phyloP scores from a whole-genome alignment of 75 land plant species.

The Isoetes taiwanensis region DNA sequence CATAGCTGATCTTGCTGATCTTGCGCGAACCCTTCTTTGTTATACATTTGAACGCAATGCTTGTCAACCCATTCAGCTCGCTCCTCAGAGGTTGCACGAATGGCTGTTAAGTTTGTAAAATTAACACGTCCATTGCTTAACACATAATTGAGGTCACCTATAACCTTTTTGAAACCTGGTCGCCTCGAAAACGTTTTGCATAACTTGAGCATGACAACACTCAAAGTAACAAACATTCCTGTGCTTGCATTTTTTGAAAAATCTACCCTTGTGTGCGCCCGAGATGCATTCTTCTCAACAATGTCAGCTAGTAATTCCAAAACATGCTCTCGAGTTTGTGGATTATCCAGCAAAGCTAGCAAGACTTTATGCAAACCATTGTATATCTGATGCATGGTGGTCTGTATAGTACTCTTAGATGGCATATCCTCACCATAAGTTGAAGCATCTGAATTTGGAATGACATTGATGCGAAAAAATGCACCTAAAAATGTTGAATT shows the following conservation, averaged over 20 bases:
- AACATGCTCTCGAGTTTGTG: too few relatives aligned
- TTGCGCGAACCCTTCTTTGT: too few relatives aligned
- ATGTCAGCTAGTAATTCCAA: too few relatives aligned
- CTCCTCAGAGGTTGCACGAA: conserved; percentile 94
- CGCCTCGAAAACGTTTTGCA: conserved; percentile 86
- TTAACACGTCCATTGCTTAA: conserved; percentile 52
- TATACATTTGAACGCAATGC: conserved; percentile 19
- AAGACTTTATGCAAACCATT: too few relatives aligned
- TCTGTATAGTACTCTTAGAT: too few relatives aligned
- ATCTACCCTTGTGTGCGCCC: too few relatives aligned
- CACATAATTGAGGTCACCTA: conserved; percentile 71
- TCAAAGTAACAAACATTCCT: conserved; percentile 80
- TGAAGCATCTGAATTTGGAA: conserved; percentile 91
- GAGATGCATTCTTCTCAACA: too few relatives aligned
- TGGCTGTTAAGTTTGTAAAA: conserved; percentile 73
- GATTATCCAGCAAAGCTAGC: too few relatives aligned
- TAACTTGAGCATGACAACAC: conserved; percentile 92
- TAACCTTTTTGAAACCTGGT: conserved; percentile 49
- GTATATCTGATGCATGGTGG: too few relatives aligned
- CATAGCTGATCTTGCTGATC: conserved; percentile 28
- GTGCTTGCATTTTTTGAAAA: conserved; percentile 67
- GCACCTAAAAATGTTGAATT: conserved; percentile 73
- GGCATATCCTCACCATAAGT: too few relatives aligned
- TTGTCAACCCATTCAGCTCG: conserved; percentile 60
- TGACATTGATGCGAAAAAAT: conserved; percentile 83